Percentiles rank a stretch among this genome's conserved stretches.
Conservation (phyloP, 2,329 filamentous ascomycete genomes). For the Anisogramma anomala region DNA sequence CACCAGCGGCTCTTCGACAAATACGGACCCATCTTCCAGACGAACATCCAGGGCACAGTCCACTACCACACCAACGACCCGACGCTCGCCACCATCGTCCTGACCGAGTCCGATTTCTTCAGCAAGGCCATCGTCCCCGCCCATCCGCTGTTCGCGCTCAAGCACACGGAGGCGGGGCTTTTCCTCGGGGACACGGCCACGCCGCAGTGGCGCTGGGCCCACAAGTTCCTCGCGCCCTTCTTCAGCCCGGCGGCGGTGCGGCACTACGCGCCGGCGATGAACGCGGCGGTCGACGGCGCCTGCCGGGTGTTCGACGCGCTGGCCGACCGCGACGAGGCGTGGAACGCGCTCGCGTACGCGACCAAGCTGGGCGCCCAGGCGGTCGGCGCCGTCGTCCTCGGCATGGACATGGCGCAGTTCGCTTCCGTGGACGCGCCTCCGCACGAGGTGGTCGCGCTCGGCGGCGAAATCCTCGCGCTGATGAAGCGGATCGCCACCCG, state of each 20-base stretch:
- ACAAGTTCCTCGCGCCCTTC: slow-evolving; percentile 51
- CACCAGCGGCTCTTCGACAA: slow-evolving; percentile 41
- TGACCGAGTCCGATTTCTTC: slow-evolving; percentile 40
- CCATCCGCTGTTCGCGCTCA: slow-evolving; percentile 35
- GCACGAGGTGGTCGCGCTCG: slow-evolving; percentile 34
- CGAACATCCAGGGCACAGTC: slow-evolving; percentile 37
- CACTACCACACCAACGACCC: slow-evolving; percentile 42
- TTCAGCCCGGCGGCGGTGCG: slow-evolving; percentile 48
- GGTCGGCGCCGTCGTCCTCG: slow-evolving; percentile 33
- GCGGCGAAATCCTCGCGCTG: slow-evolving; percentile 32
- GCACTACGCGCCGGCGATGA: slow-evolving; percentile 50
- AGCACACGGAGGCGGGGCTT: slow-evolving; percentile 29
- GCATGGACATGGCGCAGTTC: slow-evolving; percentile 36
- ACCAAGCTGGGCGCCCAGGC: slow-evolving; percentile 36
- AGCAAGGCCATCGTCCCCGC: slow-evolving; percentile 40
- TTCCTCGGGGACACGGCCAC: slow-evolving; percentile 41
- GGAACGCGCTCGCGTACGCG: slow-evolving; percentile 40
- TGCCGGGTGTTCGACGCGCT: slow-evolving; percentile 41
- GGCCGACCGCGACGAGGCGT: slow-evolving; percentile 34
- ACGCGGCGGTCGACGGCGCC: slow-evolving; percentile 37
- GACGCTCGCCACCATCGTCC: slow-evolving; percentile 31
- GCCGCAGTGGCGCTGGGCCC: slow-evolving; percentile 37
- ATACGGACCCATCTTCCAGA: slow-evolving; percentile 41
- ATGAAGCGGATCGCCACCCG: slow-evolving; percentile 47
- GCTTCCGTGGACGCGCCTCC: slow-evolving; percentile 31